Percentiles rank a stretch among this genome's conserved stretches.
Evolutionary conservation across 352 stramenopile species (phyloP).

Genomic region (Globisporangium sylvaticum): DNA sequence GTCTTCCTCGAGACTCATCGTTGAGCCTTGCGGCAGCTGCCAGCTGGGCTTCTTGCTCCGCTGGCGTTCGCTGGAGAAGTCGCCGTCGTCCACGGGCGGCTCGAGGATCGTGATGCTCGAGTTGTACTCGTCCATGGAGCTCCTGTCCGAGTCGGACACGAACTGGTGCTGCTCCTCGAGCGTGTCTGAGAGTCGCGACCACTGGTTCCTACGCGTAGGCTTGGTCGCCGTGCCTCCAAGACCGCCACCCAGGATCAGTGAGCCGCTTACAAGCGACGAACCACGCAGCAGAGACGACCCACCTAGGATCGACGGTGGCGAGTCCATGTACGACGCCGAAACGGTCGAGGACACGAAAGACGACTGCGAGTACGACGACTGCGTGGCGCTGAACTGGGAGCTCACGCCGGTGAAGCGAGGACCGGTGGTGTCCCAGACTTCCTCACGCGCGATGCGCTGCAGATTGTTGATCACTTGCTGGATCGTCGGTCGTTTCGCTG

Average conservation of each 20-base stretch:
- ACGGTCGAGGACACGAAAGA: constrained; percentile 36
- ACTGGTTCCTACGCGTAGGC: constrained; percentile 14
- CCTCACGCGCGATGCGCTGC: constrained; percentile 75
- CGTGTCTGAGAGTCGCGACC: constrained; percentile 23
- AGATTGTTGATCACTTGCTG: constrained; percentile 81
- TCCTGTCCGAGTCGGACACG: constrained; percentile 36
- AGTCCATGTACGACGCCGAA: constrained; percentile 37
- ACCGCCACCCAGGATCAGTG: constrained; percentile 17
- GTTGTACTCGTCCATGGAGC: constrained; percentile 41
- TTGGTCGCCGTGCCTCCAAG: neutral
- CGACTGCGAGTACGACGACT: constrained; percentile 36
- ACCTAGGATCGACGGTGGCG: constrained; percentile 26
- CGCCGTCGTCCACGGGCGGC: constrained; percentile 18
- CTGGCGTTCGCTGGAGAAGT: constrained; percentile 22
- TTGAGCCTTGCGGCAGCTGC: neutral
- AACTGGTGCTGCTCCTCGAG: constrained; percentile 46
- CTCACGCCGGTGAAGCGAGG: constrained; percentile 53
- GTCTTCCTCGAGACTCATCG: neutral
- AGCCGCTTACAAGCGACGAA: constrained; percentile 11
- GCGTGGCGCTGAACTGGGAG: constrained; percentile 45
- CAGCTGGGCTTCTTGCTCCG: constrained; percentile 12
- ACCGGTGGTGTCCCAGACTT: constrained; percentile 61
- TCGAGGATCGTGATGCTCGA: constrained; percentile 40
- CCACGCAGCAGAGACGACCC: constrained; percentile 11
- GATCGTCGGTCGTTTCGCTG: constrained; percentile 77